Percentiles rank a stretch among this genome's conserved stretches.
Evolutionary conservation across 768 basidiomycete genomes (phyloP).

Genomic region (Antrodiella citrinella): DNA sequence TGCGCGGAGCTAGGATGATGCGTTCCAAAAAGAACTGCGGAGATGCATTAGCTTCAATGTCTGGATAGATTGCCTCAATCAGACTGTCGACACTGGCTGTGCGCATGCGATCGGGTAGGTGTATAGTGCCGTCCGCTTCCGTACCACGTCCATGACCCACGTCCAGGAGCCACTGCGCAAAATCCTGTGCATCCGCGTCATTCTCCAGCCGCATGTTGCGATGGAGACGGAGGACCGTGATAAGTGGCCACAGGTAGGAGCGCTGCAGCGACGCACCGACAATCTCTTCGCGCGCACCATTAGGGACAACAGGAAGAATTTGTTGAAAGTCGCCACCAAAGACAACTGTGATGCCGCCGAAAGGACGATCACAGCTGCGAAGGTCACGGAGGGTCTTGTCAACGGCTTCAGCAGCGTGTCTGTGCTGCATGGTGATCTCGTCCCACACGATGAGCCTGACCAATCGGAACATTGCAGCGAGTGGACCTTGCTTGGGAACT

Average conservation of each 20-base stretch:
- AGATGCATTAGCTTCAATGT: background rate
- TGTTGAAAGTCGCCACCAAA: conserved; percentile 46
- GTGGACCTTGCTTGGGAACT: conserved; percentile 13
- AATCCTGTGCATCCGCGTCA: background rate
- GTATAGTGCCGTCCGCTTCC: background rate
- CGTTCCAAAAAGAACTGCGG: conserved; percentile 28
- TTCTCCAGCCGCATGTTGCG: conserved; percentile 29
- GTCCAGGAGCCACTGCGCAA: conserved; percentile 12
- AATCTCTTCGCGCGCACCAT: conserved; percentile 31
- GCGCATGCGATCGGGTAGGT: background rate
- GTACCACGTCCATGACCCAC: conserved; percentile 10
- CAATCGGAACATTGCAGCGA: background rate
- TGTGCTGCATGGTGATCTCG: conserved; percentile 32
- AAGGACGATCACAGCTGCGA: conserved; percentile 19
- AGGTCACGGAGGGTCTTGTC: conserved; percentile 31
- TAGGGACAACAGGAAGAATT: conserved; percentile 34
- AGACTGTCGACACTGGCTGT: background rate
- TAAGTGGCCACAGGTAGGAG: conserved; percentile 31
- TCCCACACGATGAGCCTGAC: conserved; percentile 34
- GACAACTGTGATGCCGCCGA: conserved; percentile 37
- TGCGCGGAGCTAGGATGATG: conserved; percentile 27
- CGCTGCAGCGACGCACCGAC: conserved; percentile 26
- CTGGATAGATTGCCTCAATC: conserved; percentile 1
- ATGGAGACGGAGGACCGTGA: conserved; percentile 8
- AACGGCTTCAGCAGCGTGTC: conserved; percentile 27